Conservation (phyloP, 2,329 filamentous ascomycete genomes). For the Hymenoscyphus albidus region DNA sequence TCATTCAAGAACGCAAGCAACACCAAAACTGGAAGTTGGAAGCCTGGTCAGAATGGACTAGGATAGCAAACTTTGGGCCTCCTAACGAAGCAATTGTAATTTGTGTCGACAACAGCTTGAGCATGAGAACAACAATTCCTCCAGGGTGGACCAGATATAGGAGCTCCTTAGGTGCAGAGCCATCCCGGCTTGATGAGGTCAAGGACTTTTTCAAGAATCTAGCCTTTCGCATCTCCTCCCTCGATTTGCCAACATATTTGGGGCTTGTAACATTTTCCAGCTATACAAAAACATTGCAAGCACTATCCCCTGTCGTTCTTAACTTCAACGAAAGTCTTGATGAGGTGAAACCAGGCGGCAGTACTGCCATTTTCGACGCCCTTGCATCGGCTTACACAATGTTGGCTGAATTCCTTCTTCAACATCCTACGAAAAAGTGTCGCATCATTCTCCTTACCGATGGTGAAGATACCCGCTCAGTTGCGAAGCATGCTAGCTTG, state of each 20-base stretch:
- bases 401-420: not conserved
- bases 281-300: not conserved
- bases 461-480: not conserved
- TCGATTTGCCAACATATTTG: slow-evolving; percentile 9
- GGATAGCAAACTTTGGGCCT: slow-evolving; percentile 12
- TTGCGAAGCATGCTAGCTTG: not conserved
- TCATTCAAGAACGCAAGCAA: not conserved
- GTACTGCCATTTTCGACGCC: slow-evolving; percentile 3
- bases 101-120: slow-evolving; percentile 17
- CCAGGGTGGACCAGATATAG: slow-evolving; percentile 9
- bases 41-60: slow-evolving; percentile 16
- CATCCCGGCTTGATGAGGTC: slow-evolving; percentile 12
- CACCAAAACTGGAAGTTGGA: slow-evolving; percentile 7
- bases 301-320: slow-evolving; percentile 4
- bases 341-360: not conserved
- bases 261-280: slow-evolving; percentile 12
- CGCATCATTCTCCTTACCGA: slow-evolving; percentile 6
- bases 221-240: slow-evolving; percentile 8
- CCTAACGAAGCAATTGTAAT: slow-evolving; percentile 19
- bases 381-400: not conserved
- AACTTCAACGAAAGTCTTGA: slow-evolving; percentile 9
- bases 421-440: not conserved
- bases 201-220: slow-evolving; percentile 16
- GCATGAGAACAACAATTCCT: slow-evolving; percentile 7
- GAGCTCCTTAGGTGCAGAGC: not conserved